Evolutionary conservation across 306 rosid genomes (phyloP).

Genomic region (Rosa multiflora): DNA sequence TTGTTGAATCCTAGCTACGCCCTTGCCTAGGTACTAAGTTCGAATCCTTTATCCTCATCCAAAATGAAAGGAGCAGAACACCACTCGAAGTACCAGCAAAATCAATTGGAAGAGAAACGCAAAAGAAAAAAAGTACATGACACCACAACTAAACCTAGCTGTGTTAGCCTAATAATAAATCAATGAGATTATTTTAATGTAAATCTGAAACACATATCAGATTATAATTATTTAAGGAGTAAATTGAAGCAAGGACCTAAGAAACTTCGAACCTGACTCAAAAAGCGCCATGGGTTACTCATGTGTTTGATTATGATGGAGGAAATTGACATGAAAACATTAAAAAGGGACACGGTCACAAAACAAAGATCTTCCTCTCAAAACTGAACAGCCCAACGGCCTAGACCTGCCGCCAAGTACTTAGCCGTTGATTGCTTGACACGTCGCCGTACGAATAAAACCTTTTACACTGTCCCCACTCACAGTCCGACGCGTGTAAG

Average conservation of each 20-base stretch:
- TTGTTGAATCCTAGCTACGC: too few relatives aligned
- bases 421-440: not conserved
- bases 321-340: not conserved
- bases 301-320: not conserved
- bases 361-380: not conserved
- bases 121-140: too few relatives aligned
- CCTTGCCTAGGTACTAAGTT: too few relatives aligned
- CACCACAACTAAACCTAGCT: too few relatives aligned
- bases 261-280: not conserved
- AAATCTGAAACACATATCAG: too few relatives aligned
- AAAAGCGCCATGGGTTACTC: not conserved
- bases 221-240: not conserved
- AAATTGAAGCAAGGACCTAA: not conserved
- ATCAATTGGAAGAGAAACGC: too few relatives aligned
- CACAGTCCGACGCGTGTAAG: not conserved
- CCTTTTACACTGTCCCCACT: not conserved
- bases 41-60: too few relatives aligned
- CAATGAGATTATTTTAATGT: too few relatives aligned
- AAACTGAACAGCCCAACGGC: not conserved
- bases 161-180: too few relatives aligned
- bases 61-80: too few relatives aligned
- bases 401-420: slow-evolving; percentile 9
- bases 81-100: too few relatives aligned
- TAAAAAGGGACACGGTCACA: not conserved
- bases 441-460: not conserved